Conservation (phyloP, 768 basidiomycete genomes). For the Mycena albidolilacea region DNA sequence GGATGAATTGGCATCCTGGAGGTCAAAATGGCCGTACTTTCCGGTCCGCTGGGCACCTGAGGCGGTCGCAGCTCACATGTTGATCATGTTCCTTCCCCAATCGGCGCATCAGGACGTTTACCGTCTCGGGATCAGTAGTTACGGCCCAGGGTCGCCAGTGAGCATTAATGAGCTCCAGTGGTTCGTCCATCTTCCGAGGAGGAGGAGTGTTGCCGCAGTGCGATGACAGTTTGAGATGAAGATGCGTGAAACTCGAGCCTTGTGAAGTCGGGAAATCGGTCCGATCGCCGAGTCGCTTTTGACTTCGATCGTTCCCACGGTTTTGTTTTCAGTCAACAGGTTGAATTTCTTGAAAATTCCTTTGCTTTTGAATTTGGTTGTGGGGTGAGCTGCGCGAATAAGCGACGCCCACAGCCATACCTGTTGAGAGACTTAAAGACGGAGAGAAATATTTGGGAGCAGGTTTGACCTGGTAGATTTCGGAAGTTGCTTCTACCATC, state of each 20-base stretch:
- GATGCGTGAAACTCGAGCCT: too few relatives aligned
- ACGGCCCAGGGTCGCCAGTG: too few relatives aligned
- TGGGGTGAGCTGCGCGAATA: too few relatives aligned
- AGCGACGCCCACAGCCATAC: too few relatives aligned
- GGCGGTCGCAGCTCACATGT: slow-evolving; percentile 3
- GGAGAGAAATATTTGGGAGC: too few relatives aligned
- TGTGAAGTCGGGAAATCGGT: slow-evolving; percentile 4
- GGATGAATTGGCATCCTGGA: neutral
- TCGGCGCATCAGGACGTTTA: neutral
- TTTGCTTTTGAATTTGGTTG: too few relatives aligned
- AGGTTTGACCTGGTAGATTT: too few relatives aligned
- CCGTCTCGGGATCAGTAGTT: neutral
- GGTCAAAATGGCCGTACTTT: neutral
- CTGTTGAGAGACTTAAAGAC: too few relatives aligned
- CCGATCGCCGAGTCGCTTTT: neutral
- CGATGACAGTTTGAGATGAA: neutral
- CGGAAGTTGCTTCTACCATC: too few relatives aligned
- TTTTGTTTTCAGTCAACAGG: neutral
- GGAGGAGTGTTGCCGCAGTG: neutral
- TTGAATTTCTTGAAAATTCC: too few relatives aligned
- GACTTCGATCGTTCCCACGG: neutral
- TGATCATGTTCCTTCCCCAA: neutral
- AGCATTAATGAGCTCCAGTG: too few relatives aligned
- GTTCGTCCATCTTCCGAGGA: neutral
- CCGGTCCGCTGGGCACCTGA: slow-evolving; percentile 5